Conservation (phyloP, 1,284 basidiomycete species). For the Boletus hoseneyae region DNA sequence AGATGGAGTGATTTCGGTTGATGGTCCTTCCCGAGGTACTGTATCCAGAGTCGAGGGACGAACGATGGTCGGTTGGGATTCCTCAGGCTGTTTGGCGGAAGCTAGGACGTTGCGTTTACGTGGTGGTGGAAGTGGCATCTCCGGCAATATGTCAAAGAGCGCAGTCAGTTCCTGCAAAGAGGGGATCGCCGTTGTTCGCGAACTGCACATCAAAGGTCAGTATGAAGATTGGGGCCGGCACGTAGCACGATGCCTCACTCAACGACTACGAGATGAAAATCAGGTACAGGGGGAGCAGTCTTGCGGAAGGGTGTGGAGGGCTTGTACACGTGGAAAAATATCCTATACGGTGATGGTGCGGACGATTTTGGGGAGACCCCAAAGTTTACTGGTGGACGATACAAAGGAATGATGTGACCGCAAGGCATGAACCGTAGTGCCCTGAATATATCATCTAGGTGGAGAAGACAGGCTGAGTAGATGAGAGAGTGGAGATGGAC, state of each 20-base stretch:
- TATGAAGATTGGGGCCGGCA: neutral
- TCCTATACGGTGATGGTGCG: conserved; percentile 54
- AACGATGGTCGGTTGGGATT: conserved; percentile 9
- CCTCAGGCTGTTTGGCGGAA: conserved; percentile 17
- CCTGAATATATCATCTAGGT: conserved; percentile 63
- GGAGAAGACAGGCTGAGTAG: neutral
- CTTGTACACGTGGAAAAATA: conserved; percentile 93
- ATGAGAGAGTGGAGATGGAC: neutral
- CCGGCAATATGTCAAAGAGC: conserved; percentile 62
- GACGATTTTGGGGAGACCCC: neutral
- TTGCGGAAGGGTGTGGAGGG: conserved; percentile 84
- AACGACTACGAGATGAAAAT: conserved; percentile 85
- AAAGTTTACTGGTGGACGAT: conserved; percentile 23
- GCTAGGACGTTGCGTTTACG: conserved; percentile 35
- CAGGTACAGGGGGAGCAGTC: conserved; percentile 74
- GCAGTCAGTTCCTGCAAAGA: conserved; percentile 63
- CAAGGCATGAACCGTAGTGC: conserved; percentile 74
- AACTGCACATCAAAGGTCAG: conserved; percentile 40
- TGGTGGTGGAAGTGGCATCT: conserved; percentile 51
- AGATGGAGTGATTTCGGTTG: neutral
- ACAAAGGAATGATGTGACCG: conserved; percentile 48
- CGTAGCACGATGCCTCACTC: conserved; percentile 53
- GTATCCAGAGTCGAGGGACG: conserved; percentile 12
- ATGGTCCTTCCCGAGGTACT: conserved; percentile 1
- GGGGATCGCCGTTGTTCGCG: conserved; percentile 70